Percentiles rank a stretch among this genome's conserved stretches.
phyloP scores from a whole-genome alignment of 192 early-diverging fungal genomes.

The Coemansia sp. region DNA sequence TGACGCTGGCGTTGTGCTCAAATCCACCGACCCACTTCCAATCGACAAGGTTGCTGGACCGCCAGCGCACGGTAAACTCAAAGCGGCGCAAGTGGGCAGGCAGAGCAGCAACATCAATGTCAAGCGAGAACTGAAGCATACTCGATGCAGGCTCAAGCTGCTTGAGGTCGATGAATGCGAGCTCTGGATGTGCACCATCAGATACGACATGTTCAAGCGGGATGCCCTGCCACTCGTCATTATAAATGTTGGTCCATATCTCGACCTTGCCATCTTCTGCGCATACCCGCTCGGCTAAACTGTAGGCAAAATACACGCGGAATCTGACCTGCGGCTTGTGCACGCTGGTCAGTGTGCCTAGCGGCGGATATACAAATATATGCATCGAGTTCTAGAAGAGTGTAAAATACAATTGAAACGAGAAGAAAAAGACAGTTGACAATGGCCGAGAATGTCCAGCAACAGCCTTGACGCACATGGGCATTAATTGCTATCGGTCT shows the following conservation, averaged over 20 bases:
- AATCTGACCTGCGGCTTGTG: slow-evolving; percentile 21
- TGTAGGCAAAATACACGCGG: slow-evolving; percentile 32
- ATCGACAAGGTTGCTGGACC: background rate
- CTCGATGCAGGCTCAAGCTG: slow-evolving; percentile 9
- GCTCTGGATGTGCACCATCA: slow-evolving; percentile 5
- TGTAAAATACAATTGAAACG: slow-evolving; percentile 2
- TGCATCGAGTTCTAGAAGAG: background rate
- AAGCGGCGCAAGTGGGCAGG: slow-evolving; percentile 7
- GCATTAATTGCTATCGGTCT: background rate
- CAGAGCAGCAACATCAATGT: slow-evolving; percentile 4
- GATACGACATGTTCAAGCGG: slow-evolving; percentile 7
- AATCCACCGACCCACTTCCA: slow-evolving; percentile 36
- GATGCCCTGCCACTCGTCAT: slow-evolving; percentile 22
- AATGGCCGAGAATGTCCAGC: background rate
- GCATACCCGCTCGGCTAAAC: background rate
- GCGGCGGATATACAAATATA: slow-evolving; percentile 32
- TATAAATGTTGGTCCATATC: slow-evolving; percentile 37
- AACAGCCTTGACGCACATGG: background rate
- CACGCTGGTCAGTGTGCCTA: slow-evolving; percentile 36
- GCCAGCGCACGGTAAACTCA: slow-evolving; percentile 51
- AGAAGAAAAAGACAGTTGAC: background rate
- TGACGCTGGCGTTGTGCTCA: slow-evolving; percentile 34
- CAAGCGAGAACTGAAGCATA: slow-evolving; percentile 25
- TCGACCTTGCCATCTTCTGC: slow-evolving; percentile 13
- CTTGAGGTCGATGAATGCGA: slow-evolving; percentile 18